Evolutionary conservation across 768 basidiomycete species (phyloP).

Genomic region (Dacryopinax primogenitus): DNA sequence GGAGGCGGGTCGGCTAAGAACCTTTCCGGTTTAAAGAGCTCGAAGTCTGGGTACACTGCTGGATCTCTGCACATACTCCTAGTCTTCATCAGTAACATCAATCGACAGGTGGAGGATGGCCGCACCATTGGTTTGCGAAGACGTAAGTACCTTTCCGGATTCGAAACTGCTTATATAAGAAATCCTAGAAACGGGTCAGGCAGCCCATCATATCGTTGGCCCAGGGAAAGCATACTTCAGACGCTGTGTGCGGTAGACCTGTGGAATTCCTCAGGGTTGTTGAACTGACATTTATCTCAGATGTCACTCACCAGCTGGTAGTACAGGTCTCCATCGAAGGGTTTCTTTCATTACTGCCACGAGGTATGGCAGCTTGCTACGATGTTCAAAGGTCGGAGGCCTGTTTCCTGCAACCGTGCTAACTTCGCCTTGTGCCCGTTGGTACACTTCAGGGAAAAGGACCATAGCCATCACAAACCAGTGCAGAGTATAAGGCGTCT

Average conservation of each 20-base stretch:
- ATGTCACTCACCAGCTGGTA: background rate
- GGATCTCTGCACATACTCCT: constrained; percentile 15
- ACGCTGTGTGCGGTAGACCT: background rate
- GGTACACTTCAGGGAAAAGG: background rate
- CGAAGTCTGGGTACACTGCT: constrained; percentile 13
- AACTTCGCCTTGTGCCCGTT: background rate
- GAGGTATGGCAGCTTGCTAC: background rate
- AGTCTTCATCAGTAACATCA: background rate
- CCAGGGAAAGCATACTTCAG: background rate
- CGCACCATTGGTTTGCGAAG: background rate
- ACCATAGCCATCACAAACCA: background rate
- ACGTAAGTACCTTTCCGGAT: background rate
- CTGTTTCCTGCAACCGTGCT: background rate
- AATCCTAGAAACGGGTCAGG: background rate
- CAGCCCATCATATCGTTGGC: background rate
- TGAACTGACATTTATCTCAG: background rate
- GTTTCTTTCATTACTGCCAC: background rate
- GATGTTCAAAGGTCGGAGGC: background rate
- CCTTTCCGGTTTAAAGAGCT: constrained; percentile 19
- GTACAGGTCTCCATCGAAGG: background rate
- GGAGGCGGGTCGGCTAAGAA: constrained; percentile 7
- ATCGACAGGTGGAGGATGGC: background rate
- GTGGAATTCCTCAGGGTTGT: background rate
- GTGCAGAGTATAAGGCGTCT: background rate
- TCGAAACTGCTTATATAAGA: background rate